These are phyloP conservation scores for Alternaria longipes DNA, from an alignment of 2,329 filamentous ascomycete genomes.

Conservation along the genomic window DNA sequence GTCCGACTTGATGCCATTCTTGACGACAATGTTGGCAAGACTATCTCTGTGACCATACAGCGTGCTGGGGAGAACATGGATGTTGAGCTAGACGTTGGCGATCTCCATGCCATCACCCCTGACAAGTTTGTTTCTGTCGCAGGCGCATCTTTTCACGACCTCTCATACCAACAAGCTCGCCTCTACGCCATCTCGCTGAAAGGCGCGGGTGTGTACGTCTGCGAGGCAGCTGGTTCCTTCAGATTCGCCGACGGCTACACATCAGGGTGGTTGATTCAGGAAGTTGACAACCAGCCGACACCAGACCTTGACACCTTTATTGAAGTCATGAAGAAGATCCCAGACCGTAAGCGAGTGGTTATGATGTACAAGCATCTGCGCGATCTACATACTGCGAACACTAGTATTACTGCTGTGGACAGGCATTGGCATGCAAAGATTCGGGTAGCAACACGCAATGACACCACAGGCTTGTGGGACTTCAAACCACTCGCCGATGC, in stretches of 20 bases:
- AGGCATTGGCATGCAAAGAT: slow-evolving; percentile 97
- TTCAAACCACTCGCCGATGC: slow-evolving; percentile 86
- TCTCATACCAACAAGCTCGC: slow-evolving; percentile 97
- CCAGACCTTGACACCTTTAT: slow-evolving; percentile 89
- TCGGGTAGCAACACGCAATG: slow-evolving; percentile 90
- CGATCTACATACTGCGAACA: slow-evolving; percentile 93
- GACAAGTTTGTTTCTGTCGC: slow-evolving; percentile 95
- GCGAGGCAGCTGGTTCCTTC: slow-evolving; percentile 94
- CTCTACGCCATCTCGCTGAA: slow-evolving; percentile 91
- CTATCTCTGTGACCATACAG: slow-evolving; percentile 83
- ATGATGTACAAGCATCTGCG: slow-evolving; percentile 95
- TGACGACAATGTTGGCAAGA: slow-evolving; percentile 82
- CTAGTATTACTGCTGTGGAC: slow-evolving; percentile 89
- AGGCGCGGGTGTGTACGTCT: slow-evolving; percentile 82
- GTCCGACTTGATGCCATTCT: slow-evolving; percentile 89
- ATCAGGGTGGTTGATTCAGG: slow-evolving; percentile 92
- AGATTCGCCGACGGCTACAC: slow-evolving; percentile 86
- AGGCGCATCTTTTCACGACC: slow-evolving; percentile 91
- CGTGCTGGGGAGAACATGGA: slow-evolving; percentile 88
- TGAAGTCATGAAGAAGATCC: slow-evolving; percentile 87
- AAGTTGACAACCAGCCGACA: slow-evolving; percentile 89
- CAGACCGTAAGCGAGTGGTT: slow-evolving; percentile 82
- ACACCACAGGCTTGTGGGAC: slow-evolving; percentile 91
- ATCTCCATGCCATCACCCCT: slow-evolving; percentile 93
- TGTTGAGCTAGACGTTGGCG: slow-evolving; percentile 83